Evolutionary conservation across 129 eudicot species (phyloP).

Genomic region (Flaveria ramosissima): DNA sequence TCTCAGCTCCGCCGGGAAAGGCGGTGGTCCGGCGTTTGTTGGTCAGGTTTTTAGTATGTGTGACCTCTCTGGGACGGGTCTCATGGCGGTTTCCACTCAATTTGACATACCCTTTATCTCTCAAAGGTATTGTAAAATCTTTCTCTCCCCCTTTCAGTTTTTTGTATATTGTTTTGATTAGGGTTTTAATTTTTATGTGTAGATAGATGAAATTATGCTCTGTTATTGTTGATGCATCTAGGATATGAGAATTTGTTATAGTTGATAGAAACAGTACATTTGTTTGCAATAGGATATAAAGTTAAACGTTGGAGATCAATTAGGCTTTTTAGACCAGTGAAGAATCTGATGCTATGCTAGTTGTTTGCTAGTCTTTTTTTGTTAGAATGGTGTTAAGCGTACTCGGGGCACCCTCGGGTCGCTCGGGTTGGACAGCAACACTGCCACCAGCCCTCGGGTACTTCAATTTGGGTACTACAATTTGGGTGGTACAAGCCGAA

Average conservation of each 20-base stretch:
- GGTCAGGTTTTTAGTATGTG: constrained; percentile 98
- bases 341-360: background rate
- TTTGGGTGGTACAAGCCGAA: no score
- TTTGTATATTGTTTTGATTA: no score
- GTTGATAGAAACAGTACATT: background rate
- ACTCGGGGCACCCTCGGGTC: no score
- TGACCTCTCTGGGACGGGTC: constrained; percentile 86
- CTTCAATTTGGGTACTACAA: no score
- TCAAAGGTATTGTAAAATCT: constrained; percentile 49
- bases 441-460: no score
- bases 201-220: constrained; percentile 9
- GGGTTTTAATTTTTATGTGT: constrained; percentile 14
- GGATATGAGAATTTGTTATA: background rate
- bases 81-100: constrained; percentile 86
- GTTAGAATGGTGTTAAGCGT: no score
- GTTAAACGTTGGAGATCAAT: background rate
- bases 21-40: constrained; percentile 93
- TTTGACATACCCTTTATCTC: constrained; percentile 82
- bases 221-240: background rate
- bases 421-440: no score
- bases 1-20: constrained; percentile 42
- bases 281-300: background rate
- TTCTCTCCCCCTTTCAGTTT: background rate
- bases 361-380: no score
- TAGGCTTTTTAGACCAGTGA: background rate